A percentile compares a stretch with the other conserved stretches of the same genome.
phyloP scores from a whole-genome alignment of 2,329 filamentous ascomycete genomes.

The Claviceps spartinae region DNA sequence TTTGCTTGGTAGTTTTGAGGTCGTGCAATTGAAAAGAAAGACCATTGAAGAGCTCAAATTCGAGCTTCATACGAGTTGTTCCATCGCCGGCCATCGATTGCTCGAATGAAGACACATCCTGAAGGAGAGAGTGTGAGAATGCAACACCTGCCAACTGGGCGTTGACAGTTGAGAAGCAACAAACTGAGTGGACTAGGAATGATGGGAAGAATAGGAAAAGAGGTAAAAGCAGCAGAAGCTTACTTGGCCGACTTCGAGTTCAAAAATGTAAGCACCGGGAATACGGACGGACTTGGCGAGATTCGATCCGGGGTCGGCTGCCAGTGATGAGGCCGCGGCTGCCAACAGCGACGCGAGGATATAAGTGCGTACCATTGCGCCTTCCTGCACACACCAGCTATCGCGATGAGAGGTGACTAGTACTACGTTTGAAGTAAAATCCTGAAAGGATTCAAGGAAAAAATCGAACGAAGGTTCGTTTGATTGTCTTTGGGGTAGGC shows the following conservation, averaged over 20 bases:
- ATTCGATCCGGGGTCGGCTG: not conserved
- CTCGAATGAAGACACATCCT: constrained; percentile 11
- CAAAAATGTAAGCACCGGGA: constrained; percentile 11
- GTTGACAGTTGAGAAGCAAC: too few species aligned
- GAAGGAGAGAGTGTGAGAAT: too few species aligned
- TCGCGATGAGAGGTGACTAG: not conserved
- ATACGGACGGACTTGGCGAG: constrained; percentile 1
- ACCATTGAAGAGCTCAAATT: constrained; percentile 39
- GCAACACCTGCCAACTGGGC: too few species aligned
- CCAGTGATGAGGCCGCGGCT: constrained; percentile 6
- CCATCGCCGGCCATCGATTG: constrained; percentile 18
- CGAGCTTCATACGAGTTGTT: constrained; percentile 32
- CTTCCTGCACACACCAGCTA: not conserved
- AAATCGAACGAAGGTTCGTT: too few species aligned
- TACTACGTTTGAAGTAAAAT: too few species aligned
- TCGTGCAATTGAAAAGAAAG: constrained; percentile 39
- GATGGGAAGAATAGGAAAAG: not conserved
- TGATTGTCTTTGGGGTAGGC: not conserved
- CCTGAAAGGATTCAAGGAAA: too few species aligned
- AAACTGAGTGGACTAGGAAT: too few species aligned
- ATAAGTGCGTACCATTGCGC: constrained; percentile 8
- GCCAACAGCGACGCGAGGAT: constrained; percentile 8
- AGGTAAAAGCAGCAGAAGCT: constrained; percentile 5
- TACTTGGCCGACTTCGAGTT: constrained; percentile 9
- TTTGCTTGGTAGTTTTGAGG: constrained; percentile 27